Evolutionary conservation across 139 green algal species (phyloP), one percentile per base, ranked within the genome.

Genomic region (Coelastrella sp.): DNA sequence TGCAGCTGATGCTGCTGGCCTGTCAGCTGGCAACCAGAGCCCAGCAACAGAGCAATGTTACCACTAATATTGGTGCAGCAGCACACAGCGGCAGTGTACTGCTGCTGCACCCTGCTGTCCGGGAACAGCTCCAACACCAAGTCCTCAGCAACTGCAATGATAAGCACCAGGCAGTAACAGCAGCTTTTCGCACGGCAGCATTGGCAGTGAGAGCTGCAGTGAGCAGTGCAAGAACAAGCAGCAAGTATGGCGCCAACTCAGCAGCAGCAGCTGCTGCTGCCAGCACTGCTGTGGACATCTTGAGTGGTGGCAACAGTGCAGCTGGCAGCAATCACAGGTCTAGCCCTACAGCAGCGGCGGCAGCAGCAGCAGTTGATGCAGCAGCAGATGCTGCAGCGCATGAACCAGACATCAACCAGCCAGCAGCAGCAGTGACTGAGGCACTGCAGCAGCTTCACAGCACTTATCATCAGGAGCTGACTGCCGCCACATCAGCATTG

Each of bases 71-170:
- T 49, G 35, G 59, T 11, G 66, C 59, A 59, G 14, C 17, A 70
- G 60, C 25, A n/a, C 58, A 58, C 58, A 73, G 5, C 7, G 60
- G 35, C 83, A 63, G 7, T 49, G 24, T 68, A 27, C 83, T 88
- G 35, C 35, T 88, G 83, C 49, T 80, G 8, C 27, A 88, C 83
- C 83, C 83, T 8, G 65, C 83, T 65, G 27, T 66, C 19, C 27
- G 35, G 9, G 66, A 78, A 10, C 83, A 88, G 66, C 83, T 88
- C 65, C 66, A 88, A 66, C 83, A 56, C 35, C 83, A 88, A 22
- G 83, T 88, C 25, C 66, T 88, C 4, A 66, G 24, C 66, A 88
- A 88, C 49, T 88, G 83, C 83, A 88, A 88, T 19, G 83, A 81
- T 66, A 88, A 88, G 66, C 83, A 88, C 22, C 63, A 25, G 35